Conservation (phyloP, 768 basidiomycete species). For the Rhodosporidiobolus sp. region DNA sequence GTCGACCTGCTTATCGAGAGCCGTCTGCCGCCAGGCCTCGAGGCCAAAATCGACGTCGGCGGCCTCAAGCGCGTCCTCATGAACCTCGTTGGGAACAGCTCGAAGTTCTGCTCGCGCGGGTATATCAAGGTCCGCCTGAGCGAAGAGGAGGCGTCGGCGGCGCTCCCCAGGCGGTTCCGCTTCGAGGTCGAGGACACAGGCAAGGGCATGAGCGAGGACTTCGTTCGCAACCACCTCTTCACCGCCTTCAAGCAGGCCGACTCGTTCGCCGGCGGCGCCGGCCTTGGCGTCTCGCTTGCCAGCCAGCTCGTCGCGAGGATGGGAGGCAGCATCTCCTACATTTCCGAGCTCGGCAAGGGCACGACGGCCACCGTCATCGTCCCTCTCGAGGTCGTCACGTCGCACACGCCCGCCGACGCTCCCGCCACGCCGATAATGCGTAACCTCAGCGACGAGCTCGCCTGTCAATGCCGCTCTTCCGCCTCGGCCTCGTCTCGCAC, state of each 20-base stretch:
- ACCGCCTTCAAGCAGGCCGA: constrained; percentile 9
- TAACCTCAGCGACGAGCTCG: neutral
- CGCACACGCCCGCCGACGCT: too few species aligned
- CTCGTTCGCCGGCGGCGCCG: constrained; percentile 21
- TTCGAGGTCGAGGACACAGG: constrained; percentile 9
- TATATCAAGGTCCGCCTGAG: neutral
- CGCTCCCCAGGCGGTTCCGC: neutral
- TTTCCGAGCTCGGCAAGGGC: neutral
- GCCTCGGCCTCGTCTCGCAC: neutral
- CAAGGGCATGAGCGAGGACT: neutral
- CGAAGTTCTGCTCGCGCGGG: neutral
- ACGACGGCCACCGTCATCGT: neutral
- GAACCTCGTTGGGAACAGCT: neutral
- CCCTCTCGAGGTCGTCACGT: constrained; percentile 5
- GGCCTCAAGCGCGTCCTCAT: neutral
- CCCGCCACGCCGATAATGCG: neutral
- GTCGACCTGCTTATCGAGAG: neutral
- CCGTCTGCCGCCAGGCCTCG: neutral
- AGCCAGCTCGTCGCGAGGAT: neutral
- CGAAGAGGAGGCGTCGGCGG: too few species aligned
- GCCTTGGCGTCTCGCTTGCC: constrained; percentile 20
- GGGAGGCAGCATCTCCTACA: neutral
- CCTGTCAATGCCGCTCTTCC: too few species aligned
- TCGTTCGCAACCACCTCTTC: neutral
- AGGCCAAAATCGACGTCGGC: constrained; percentile 5